These are phyloP conservation scores for Adansonia madagascariensis DNA, from an alignment of 441 rosid species.

Conservation along the genomic window DNA sequence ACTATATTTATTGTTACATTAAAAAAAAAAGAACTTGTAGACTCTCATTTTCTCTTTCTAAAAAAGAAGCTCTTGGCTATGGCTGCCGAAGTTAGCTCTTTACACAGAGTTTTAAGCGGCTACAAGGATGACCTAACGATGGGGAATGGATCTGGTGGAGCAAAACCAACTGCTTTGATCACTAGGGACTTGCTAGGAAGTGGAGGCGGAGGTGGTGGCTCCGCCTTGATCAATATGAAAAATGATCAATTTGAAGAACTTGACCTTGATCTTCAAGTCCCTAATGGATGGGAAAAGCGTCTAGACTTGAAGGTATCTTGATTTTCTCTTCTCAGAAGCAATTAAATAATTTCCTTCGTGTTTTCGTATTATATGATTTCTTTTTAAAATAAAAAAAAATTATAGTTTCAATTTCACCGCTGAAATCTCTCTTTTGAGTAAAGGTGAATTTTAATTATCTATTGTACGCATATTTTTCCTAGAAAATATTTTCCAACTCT, in stretches of 20 bases:
- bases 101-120: slow-evolving; percentile 44
- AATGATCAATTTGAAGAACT: slow-evolving; percentile 55
- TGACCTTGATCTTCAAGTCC: slow-evolving; percentile 84
- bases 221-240: background rate
- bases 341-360: background rate
- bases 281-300: slow-evolving; percentile 85
- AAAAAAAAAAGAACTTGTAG: background rate
- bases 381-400: background rate
- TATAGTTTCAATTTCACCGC: slow-evolving; percentile 3
- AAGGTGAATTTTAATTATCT: background rate
- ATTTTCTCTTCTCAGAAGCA: background rate
- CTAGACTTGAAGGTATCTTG: slow-evolving; percentile 73
- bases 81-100: slow-evolving; percentile 78
- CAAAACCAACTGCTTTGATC: slow-evolving; percentile 45
- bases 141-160: slow-evolving; percentile 36
- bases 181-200: slow-evolving; percentile 75
- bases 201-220: slow-evolving; percentile 28
- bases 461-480: background rate
- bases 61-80: slow-evolving; percentile 31
- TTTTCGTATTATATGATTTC: background rate
- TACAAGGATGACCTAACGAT: slow-evolving; percentile 47
- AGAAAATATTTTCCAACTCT: background rate
- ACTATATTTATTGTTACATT: background rate
- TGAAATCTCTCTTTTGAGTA: background rate
- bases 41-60: slow-evolving; percentile 3